phyloP scores from a whole-genome alignment of 768 basidiomycete genomes.

The Stropharia rugosoannulata region DNA sequence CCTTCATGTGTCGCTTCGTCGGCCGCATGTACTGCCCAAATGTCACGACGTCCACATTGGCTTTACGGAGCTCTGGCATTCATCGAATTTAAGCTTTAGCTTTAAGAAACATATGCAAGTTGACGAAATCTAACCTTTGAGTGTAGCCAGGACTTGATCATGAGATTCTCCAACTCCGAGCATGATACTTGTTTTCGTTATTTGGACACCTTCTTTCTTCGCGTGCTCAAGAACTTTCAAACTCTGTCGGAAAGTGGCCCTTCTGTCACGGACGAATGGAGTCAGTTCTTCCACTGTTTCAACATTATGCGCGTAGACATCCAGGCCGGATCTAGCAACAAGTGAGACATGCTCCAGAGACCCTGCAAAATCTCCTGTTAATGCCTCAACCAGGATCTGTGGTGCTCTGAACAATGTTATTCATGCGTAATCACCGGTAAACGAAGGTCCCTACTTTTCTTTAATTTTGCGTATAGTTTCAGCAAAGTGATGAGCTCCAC shows the following conservation, averaged over 20 bases:
- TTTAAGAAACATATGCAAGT: background rate
- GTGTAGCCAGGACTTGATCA: slow-evolving; percentile 77
- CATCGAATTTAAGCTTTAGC: slow-evolving; percentile 6
- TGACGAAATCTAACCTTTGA: slow-evolving; percentile 59
- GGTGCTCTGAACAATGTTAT: slow-evolving; percentile 64
- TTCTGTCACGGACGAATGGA: slow-evolving; percentile 91
- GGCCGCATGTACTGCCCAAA: slow-evolving; percentile 99
- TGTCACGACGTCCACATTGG: slow-evolving; percentile 94
- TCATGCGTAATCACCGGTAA: background rate
- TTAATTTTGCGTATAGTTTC: slow-evolving; percentile 95
- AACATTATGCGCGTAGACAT: slow-evolving; percentile 97
- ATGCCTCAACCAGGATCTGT: slow-evolving; percentile 92
- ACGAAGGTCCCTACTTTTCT: slow-evolving; percentile 63
- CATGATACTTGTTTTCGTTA: slow-evolving; percentile 99
- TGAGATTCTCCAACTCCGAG: slow-evolving; percentile 92
- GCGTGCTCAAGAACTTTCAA: slow-evolving; percentile 79
- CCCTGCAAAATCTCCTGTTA: slow-evolving; percentile 94
- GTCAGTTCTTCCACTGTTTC: slow-evolving; percentile 96
- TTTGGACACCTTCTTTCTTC: slow-evolving; percentile 77
- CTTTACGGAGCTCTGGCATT: slow-evolving; percentile 74
- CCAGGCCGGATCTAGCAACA: slow-evolving; percentile 91
- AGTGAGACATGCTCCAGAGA: slow-evolving; percentile 68
- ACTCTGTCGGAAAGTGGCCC: slow-evolving; percentile 88
- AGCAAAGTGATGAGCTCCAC: slow-evolving; percentile 92
- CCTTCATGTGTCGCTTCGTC: slow-evolving; percentile 99